Evolutionary conservation across 179 eudicot genomes (phyloP).

Genomic region (Silene coronaria): DNA sequence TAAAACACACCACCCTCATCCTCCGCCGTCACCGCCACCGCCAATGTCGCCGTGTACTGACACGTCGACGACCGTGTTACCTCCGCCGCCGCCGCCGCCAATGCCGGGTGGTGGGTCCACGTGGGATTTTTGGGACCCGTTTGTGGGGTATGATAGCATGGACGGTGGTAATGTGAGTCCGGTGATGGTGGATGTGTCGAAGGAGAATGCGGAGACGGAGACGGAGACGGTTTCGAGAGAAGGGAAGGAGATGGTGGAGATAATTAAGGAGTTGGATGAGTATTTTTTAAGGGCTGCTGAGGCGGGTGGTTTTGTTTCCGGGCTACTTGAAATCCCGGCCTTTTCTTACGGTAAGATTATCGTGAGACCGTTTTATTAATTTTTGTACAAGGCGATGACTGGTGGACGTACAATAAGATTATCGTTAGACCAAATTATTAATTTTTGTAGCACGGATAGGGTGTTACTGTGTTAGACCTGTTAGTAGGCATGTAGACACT

Average conservation of each 20-base stretch:
- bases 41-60: conserved; percentile 57
- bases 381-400: too few relatives aligned
- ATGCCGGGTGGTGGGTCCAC: conserved; percentile 40
- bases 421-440: too few relatives aligned
- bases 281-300: conserved; percentile 79
- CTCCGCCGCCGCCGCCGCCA: conserved; percentile 36
- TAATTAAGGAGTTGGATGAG: conserved; percentile 81
- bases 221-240: conserved; percentile 25
- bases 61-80: conserved; percentile 38
- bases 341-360: conserved; percentile 5
- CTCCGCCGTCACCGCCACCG: conserved; percentile 43
- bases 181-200: conserved; percentile 36
- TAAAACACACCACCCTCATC: conserved; percentile 26
- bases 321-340: conserved; percentile 51
- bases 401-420: too few relatives aligned
- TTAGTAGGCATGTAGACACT: too few relatives aligned
- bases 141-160: conserved; percentile 29
- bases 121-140: conserved; percentile 98
- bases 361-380: too few relatives aligned
- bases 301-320: conserved; percentile 51
- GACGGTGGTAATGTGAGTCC: conserved; percentile 28
- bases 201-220: conserved; percentile 57
- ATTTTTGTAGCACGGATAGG: too few relatives aligned
- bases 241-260: conserved; percentile 77
- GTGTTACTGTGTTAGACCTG: too few relatives aligned